Conservation (phyloP, 2,329 filamentous ascomycete species). For the Aureobasidium leucospermi region DNA sequence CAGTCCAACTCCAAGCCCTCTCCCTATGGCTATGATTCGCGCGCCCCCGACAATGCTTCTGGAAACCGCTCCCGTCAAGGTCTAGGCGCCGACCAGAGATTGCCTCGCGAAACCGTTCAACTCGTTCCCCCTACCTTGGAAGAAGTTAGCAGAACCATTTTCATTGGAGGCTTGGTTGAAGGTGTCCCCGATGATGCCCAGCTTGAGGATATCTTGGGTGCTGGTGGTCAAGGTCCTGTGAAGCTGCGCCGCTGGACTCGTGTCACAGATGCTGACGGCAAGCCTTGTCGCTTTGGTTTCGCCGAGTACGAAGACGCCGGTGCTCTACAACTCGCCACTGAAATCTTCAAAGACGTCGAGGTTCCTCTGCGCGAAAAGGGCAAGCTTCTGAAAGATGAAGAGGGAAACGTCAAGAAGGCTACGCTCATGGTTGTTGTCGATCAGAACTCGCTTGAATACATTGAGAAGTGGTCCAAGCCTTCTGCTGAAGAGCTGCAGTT, state of each 20-base stretch:
- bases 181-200: constrained; percentile 69
- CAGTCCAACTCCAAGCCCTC: constrained; percentile 44
- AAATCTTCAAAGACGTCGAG: constrained; percentile 73
- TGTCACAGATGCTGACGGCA: constrained; percentile 68
- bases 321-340: constrained; percentile 75
- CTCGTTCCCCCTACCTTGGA: constrained; percentile 78
- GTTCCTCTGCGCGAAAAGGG: constrained; percentile 72
- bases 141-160: constrained; percentile 86
- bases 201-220: constrained; percentile 67
- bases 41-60: constrained; percentile 31
- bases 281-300: constrained; percentile 84
- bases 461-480: constrained; percentile 69
- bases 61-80: constrained; percentile 48
- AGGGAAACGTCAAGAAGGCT: constrained; percentile 29
- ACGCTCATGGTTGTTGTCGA: constrained; percentile 56
- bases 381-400: constrained; percentile 34
- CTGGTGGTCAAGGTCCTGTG: constrained; percentile 53
- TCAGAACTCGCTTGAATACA: constrained; percentile 71
- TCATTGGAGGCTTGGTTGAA: constrained; percentile 78
- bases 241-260: constrained; percentile 75
- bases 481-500: constrained; percentile 56
- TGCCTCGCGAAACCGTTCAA: constrained; percentile 55
- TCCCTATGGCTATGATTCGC: constrained; percentile 23
- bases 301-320: constrained; percentile 91
- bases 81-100: constrained; percentile 37